Conservation (phyloP, 306 rosid genomes). For the Ceratonia siliqua region DNA sequence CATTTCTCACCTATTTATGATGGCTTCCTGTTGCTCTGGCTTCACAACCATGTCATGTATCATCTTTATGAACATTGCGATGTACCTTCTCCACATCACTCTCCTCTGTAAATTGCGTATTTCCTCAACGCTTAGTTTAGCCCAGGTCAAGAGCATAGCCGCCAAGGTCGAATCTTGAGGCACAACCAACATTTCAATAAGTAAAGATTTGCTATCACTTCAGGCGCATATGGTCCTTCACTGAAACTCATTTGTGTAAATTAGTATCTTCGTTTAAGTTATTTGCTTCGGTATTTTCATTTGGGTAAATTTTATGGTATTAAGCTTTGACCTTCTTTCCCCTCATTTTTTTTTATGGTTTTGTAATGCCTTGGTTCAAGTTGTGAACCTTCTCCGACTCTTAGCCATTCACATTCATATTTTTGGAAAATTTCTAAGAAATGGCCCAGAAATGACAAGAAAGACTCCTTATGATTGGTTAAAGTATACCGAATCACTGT, state of each 20-base stretch:
- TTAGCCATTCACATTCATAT: too few relatives aligned
- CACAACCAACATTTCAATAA: constrained; percentile 18
- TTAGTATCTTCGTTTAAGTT: not conserved
- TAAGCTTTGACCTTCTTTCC: too few relatives aligned
- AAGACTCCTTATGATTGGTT: too few relatives aligned
- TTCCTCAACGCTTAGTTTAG: constrained; percentile 55
- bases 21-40: constrained; percentile 78
- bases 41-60: constrained; percentile 69
- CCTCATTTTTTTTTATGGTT: too few relatives aligned
- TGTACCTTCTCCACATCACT: constrained; percentile 53
- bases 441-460: too few relatives aligned
- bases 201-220: not conserved
- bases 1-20: constrained; percentile 81
- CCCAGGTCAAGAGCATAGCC: constrained; percentile 78
- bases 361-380: too few relatives aligned
- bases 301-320: not conserved
- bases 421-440: too few relatives aligned
- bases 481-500: too few relatives aligned
- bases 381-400: too few relatives aligned
- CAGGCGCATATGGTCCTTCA: not conserved
- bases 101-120: constrained; percentile 54
- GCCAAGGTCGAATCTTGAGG: constrained; percentile 83
- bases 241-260: not conserved
- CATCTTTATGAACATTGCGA: constrained; percentile 70
- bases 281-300: constrained; percentile 19